Base-by-base conservation (phyloP, 768 basidiomycete species). In the Tubosaeta sp. region DNA sequence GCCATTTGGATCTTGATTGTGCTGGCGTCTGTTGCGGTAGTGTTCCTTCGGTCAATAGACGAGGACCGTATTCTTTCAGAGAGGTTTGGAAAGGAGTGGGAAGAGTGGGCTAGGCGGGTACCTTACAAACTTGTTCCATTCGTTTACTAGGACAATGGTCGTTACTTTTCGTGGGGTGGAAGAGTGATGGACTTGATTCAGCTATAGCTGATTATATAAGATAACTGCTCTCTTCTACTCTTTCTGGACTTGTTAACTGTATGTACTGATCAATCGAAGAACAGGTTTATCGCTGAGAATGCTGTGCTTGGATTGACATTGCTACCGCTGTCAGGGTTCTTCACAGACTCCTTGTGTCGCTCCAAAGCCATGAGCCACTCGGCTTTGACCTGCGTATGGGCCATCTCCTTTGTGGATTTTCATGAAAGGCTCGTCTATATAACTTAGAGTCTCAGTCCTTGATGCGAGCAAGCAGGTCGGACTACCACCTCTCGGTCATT, bases 341-440 rank as follows among this genome's bases (percentile, higher is more conserved):
- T 32, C 31, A 32, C 3, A 36, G 18, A 36, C 35, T 32, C 31
- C 14, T 4, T 36, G n/a, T 36, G 8, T 22, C 38, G 12, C 14
- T 4, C 38, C 21, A 21, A 3, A 14, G 35, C 6, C 8, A 19
- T 19, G 35, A 63, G 68, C 2, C 69, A 70, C 25, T 66, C 68
- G 1, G 56, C 57, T n/a, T 70, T 70, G 31, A 34, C 54, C 1
- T 52, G 52, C 6, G 6, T 53, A 11, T 8, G 52, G 7, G 32
- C 46, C 38, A 12, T 13, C 52, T 43, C 16, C 29, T 55, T 3
- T 0, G 42, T 8, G 42, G 49, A 3, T 45, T 49, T 27, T 50
- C 14, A 18, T 43, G 14, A 7, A 53, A 1, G 48, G 43, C 4
- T 41, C 24, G 14, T 25, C 8, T 25, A 18, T 32, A 42, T 30